phyloP scores from a whole-genome alignment of 257 asterid species.

The Salvia rosmarinus region DNA sequence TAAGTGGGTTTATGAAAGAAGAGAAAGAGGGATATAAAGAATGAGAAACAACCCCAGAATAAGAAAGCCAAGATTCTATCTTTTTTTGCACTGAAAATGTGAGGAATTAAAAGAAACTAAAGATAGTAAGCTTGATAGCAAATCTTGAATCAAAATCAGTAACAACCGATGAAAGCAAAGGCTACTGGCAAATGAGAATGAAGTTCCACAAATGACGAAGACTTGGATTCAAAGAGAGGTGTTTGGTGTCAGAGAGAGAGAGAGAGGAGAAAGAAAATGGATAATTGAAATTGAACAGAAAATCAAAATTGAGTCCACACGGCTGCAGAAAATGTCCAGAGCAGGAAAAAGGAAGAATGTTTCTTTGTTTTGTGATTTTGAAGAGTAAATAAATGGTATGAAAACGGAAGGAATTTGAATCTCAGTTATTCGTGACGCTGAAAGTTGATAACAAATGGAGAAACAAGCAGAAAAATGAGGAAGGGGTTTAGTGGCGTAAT shows the following conservation, averaged over 20 bases:
- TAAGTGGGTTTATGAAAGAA: conserved; percentile 30
- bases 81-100: not conserved
- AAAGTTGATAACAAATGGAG: conserved; percentile 16
- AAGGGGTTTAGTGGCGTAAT: conserved; percentile 23
- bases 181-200: conserved; percentile 42
- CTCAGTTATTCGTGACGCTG: conserved; percentile 1
- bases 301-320: conserved; percentile 1
- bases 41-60: conserved; percentile 20
- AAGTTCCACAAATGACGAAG: conserved; percentile 40
- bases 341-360: conserved; percentile 21
- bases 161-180: conserved; percentile 56
- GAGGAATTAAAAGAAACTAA: conserved; percentile 23
- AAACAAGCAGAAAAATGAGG: conserved; percentile 8
- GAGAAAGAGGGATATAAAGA: conserved; percentile 35
- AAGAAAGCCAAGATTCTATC: conserved; percentile 40
- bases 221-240: conserved; percentile 74
- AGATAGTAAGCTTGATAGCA: conserved; percentile 43
- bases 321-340: conserved; percentile 36
- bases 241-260: conserved; percentile 58
- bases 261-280: not conserved
- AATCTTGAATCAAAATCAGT: conserved; percentile 56
- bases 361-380: conserved; percentile 20
- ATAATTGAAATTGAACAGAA: not conserved
- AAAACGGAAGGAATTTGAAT: conserved; percentile 14
- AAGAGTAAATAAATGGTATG: not conserved